Evolutionary conservation across 139 green algal species (phyloP).

Genomic region (Chlamydomonas applanata): DNA sequence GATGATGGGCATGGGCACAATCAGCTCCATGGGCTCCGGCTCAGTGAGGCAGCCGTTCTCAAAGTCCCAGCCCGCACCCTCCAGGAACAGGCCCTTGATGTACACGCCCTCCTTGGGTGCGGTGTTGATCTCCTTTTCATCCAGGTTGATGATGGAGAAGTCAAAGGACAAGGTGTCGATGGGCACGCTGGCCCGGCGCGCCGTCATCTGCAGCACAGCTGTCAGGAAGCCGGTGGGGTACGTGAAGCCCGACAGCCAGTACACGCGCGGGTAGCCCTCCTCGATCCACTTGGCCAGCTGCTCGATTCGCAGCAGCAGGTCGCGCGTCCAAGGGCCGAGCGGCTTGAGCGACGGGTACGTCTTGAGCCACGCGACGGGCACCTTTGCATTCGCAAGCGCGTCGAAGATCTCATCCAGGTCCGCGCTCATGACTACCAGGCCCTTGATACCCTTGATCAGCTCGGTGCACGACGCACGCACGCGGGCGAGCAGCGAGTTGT

Average conservation of each 20-base stretch:
- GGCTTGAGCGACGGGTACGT: slow-evolving; percentile 82
- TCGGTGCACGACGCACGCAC: slow-evolving; percentile 59
- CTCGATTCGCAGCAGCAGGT: slow-evolving; percentile 75
- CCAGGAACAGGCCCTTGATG: slow-evolving; percentile 80
- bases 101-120: slow-evolving; percentile 85
- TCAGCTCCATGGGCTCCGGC: slow-evolving; percentile 87
- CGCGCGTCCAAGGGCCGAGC: slow-evolving; percentile 75
- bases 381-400: slow-evolving; percentile 65
- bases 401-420: slow-evolving; percentile 81
- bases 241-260: slow-evolving; percentile 87
- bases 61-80: slow-evolving; percentile 82
- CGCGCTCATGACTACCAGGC: slow-evolving; percentile 79
- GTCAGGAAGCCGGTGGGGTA: slow-evolving; percentile 65
- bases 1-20: slow-evolving; percentile 85
- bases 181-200: slow-evolving; percentile 67
- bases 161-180: slow-evolving; percentile 88
- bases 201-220: slow-evolving; percentile 72
- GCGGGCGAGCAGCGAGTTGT: slow-evolving; percentile 76
- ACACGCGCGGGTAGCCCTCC: slow-evolving; percentile 73
- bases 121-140: slow-evolving; percentile 67
- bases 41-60: slow-evolving; percentile 78
- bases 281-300: slow-evolving; percentile 74
- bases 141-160: slow-evolving; percentile 71
- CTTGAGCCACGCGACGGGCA: slow-evolving; percentile 73
- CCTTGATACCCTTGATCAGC: slow-evolving; percentile 77